Evolutionary conservation across 1,284 basidiomycete species (phyloP), one percentile per base, ranked within the genome.

Genomic region (Puccinia coronata): DNA sequence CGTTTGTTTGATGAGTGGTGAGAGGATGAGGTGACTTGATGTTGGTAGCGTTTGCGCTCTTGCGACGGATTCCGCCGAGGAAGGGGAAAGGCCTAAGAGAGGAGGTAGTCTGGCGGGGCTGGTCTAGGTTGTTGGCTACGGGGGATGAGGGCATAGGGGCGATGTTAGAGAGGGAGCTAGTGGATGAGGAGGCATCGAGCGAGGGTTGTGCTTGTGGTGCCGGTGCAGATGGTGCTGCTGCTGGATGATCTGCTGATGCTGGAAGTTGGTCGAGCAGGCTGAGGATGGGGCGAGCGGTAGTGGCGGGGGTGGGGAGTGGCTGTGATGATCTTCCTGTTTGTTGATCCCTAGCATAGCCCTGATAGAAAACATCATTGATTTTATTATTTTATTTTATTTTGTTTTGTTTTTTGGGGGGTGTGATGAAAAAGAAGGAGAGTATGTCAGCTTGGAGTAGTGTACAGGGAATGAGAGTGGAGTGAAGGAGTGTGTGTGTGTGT

Each of bases 1-100:
- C 47, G 70, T 53, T 53, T 25, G 67, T 65, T 1, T 18, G n/a
- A n/a, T n/a, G 49, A 12, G 61, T 12, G 12, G 65, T 70, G 51
- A 43, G 47, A 47, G 65, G 77, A 18, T 79, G 47, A 28, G 77
- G 34, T n/a, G 61, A 20, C 49, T 57, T 70, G 23, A 53, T 18
- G 36, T 31, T 59, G 28, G 39, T 71, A 6, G 77, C 65, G 39
- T 79, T 79, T 9, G 77, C 77, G 53, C 51, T 57, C 57, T 79
- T 79, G 0, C 77, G 18, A 16, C 77, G 49, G 16, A 79, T 79
- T 1, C 77, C 77, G 36, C 41, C 59, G 18, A 79, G 53, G 67
- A 79, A 79, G n/a, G 77, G 77, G 63, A 79, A 79, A 1, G 77
- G 77, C 31, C 67, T 70, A 39, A 79, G 67, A 12, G 77, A 79